phyloP scores from a whole-genome alignment of 2,329 filamentous ascomycete species.

The Calonectria pseudoreteaudii region DNA sequence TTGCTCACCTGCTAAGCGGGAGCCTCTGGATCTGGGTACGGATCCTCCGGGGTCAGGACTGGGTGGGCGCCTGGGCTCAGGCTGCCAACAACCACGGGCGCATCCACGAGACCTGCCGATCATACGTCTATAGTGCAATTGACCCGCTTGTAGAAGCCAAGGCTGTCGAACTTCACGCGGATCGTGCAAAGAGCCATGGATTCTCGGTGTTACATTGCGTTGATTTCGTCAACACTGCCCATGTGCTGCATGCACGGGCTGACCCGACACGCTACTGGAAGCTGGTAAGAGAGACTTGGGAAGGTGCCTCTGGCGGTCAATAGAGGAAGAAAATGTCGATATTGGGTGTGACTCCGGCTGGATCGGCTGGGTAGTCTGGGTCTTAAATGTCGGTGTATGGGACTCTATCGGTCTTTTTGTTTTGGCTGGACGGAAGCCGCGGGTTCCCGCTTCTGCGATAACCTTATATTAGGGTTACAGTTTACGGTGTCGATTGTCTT shows the following conservation, averaged over 20 bases:
- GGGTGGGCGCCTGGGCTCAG: not conserved
- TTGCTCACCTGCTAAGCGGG: not conserved
- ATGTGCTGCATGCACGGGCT: slow-evolving; percentile 3
- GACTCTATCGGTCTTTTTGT: not conserved
- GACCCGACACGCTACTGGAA: slow-evolving; percentile 4
- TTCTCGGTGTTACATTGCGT: slow-evolving; percentile 1
- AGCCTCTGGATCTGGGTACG: slow-evolving; percentile 7
- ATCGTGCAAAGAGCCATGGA: not conserved
- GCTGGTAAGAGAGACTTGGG: slow-evolving; percentile 5
- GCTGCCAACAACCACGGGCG: not conserved
- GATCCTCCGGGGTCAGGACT: not conserved
- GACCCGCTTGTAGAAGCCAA: not conserved
- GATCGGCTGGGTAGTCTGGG: not conserved
- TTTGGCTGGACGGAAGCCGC: not conserved
- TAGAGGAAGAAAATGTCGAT: not conserved
- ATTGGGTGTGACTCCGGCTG: not conserved
- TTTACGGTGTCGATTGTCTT: not conserved
- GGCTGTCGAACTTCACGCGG: not conserved
- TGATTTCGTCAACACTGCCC: not conserved
- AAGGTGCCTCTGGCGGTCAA: not conserved
- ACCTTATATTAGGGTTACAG: not conserved
- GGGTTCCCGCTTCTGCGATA: not conserved
- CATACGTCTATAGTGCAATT: slow-evolving; percentile 1
- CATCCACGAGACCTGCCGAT: not conserved
- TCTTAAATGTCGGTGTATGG: not conserved